Evolutionary conservation across 345 rosid genomes (phyloP), one percentile per base, ranked within the genome.

Genomic region (Eucalyptus regnans): DNA sequence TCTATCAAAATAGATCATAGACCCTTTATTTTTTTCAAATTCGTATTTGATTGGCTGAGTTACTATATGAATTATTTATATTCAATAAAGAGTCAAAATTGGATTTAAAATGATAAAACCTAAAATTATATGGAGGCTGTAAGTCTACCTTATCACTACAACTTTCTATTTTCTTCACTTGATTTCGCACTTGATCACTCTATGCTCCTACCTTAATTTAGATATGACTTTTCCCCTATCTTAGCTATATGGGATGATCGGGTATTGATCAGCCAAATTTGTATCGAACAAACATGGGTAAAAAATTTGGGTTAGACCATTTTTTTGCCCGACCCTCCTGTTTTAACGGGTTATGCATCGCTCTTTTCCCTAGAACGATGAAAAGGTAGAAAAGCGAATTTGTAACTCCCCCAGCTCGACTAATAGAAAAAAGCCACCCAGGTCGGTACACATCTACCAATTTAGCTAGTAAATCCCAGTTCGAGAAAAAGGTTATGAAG

Each of bases 321-420:
- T 9, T 56, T 56, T 56, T 18, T 22, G 12, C 29, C 3, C 62
- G 3, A 23, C 12, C 29, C 29, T 22, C 29, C 0, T 10, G 1
- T 23, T 56, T 23, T 23, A 23, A 56, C 0, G 1, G 12, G 62
- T 56, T 56, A 56, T 56, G 37, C 14, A 7, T 14, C 10, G 1
- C 37, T 15, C 37, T n/a, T 64, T 64, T 64, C 18, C 41, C 17
- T 7, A 7, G 2, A 3, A 64, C 14, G 7, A 4, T 64, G 4
- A n/a, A n/a, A 64, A 7, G 12, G 80, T 37, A 9, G 80, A 33
- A 33, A 33, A 68, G 23, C 44, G 17, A 17, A 2, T 9, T 11
- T 8, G 7, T 8, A 17, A 20, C 44, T 68, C 25, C 4, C 1
- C 3, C 1, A 0, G 8, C 3, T 33, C 2, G 6, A 31, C 20